Conservation (phyloP, 192 early-diverging fungal genomes). For the Geosiphon pyriformis region DNA sequence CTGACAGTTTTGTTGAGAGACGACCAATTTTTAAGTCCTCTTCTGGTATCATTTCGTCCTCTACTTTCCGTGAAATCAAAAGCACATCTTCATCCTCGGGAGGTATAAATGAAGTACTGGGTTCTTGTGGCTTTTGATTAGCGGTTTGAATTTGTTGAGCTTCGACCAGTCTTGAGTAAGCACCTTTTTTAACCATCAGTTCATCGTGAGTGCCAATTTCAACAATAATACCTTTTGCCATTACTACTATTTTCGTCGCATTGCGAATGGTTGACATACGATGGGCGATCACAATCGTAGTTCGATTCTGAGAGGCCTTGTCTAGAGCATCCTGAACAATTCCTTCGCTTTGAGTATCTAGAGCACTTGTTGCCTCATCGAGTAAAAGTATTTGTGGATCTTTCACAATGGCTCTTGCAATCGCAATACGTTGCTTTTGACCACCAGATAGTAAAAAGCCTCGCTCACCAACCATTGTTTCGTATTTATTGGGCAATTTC, state of each 20-base stretch:
- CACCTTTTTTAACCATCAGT: conserved; percentile 50
- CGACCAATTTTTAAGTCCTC: conserved; percentile 11
- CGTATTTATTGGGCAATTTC: conserved; percentile 70
- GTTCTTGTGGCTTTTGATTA: background rate
- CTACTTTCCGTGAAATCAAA: background rate
- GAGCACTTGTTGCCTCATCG: conserved; percentile 86
- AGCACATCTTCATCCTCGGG: background rate
- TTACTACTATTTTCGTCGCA: conserved; percentile 75
- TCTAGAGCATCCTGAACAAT: conserved; percentile 79
- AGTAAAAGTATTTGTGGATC: conserved; percentile 82
- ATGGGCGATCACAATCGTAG: conserved; percentile 83
- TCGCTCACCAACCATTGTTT: conserved; percentile 84
- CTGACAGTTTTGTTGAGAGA: background rate
- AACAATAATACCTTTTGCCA: conserved; percentile 56
- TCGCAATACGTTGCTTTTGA: conserved; percentile 95
- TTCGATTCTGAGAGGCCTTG: conserved; percentile 59
- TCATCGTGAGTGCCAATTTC: conserved; percentile 69
- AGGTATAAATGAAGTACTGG: background rate
- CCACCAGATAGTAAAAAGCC: conserved; percentile 82
- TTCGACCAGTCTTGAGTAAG: conserved; percentile 51
- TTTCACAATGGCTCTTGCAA: conserved; percentile 88
- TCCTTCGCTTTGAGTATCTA: conserved; percentile 74
- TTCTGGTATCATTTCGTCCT: conserved; percentile 15
- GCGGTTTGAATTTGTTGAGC: conserved; percentile 50
- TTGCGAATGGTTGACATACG: conserved; percentile 79